These are phyloP conservation scores for Diutina scorzettiae DNA, from an alignment of 1,139 yeast genomes.

Conservation along the genomic window DNA sequence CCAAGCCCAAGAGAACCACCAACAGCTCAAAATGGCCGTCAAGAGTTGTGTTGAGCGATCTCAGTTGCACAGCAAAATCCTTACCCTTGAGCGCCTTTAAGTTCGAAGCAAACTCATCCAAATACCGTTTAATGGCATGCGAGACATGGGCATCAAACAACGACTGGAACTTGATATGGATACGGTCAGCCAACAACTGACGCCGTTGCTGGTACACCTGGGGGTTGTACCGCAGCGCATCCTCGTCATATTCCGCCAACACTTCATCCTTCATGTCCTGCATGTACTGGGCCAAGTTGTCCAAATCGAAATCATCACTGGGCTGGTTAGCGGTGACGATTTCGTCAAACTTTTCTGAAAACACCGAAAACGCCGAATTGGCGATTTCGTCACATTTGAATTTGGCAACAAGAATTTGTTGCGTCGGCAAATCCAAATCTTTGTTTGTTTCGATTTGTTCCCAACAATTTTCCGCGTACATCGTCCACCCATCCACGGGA, in stretches of 20 bases:
- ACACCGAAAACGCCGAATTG: slow-evolving; percentile 34
- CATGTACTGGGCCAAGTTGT: slow-evolving; percentile 30
- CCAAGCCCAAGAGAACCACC: slow-evolving; percentile 15
- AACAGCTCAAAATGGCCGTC: slow-evolving; percentile 10
- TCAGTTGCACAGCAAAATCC: slow-evolving; percentile 11
- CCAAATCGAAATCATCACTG: slow-evolving; percentile 15
- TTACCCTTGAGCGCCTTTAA: slow-evolving; percentile 14
- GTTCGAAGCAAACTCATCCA: slow-evolving; percentile 8
- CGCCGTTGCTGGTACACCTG: slow-evolving; percentile 57
- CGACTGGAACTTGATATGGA: slow-evolving; percentile 31
- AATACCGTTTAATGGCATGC: slow-evolving; percentile 12
- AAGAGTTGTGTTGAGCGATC: not conserved
- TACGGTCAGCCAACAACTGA: slow-evolving; percentile 29
- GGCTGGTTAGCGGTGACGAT: not conserved
- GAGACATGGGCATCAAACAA: slow-evolving; percentile 27
- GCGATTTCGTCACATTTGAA: slow-evolving; percentile 90
- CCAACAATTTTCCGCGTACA: slow-evolving; percentile 90
- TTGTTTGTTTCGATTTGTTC: slow-evolving; percentile 84
- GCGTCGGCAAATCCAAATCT: slow-evolving; percentile 92
- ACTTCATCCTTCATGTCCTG: slow-evolving; percentile 30
- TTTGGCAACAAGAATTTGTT: slow-evolving; percentile 86
- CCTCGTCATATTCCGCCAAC: slow-evolving; percentile 44
- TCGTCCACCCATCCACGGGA: slow-evolving; percentile 93
- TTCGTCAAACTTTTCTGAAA: slow-evolving; percentile 21
- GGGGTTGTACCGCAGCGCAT: slow-evolving; percentile 63